These are phyloP conservation scores for Fusarium sambucinum DNA, from an alignment of 2,329 filamentous ascomycete species.

Conservation along the genomic window DNA sequence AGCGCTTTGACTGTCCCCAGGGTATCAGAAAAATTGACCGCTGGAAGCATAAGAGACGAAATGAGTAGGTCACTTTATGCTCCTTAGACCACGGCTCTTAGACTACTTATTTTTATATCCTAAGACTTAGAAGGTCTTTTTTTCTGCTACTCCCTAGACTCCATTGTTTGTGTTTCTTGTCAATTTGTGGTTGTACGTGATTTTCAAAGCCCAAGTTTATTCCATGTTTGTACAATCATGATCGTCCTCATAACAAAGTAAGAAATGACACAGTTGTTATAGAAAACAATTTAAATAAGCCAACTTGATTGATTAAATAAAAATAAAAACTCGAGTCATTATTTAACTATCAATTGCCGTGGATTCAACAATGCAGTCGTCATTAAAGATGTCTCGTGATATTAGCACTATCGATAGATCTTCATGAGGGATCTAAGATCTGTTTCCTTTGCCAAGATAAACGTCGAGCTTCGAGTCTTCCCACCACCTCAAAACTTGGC, in stretches of 20 bases:
- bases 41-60: too few relatives aligned
- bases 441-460: conserved; percentile 7
- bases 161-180: too few relatives aligned
- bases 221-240: too few relatives aligned
- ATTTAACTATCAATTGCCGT: neutral
- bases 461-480: neutral
- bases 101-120: too few relatives aligned
- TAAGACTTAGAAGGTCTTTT: too few relatives aligned
- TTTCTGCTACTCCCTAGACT: too few relatives aligned
- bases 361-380: neutral
- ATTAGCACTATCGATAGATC: conserved; percentile 2
- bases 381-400: neutral
- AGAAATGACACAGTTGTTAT: neutral
- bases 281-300: neutral
- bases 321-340: neutral
- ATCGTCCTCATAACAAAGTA: too few relatives aligned
- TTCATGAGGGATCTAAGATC: neutral
- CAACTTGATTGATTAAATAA: neutral
- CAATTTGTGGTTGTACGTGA: too few relatives aligned
- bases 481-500: conserved; percentile 11
- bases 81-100: too few relatives aligned
- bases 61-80: too few relatives aligned
- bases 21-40: too few relatives aligned
- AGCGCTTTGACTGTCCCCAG: neutral
- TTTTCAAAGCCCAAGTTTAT: too few relatives aligned